phyloP scores from a whole-genome alignment of 768 basidiomycete genomes.

The Erythrobasidium yunnanense region DNA sequence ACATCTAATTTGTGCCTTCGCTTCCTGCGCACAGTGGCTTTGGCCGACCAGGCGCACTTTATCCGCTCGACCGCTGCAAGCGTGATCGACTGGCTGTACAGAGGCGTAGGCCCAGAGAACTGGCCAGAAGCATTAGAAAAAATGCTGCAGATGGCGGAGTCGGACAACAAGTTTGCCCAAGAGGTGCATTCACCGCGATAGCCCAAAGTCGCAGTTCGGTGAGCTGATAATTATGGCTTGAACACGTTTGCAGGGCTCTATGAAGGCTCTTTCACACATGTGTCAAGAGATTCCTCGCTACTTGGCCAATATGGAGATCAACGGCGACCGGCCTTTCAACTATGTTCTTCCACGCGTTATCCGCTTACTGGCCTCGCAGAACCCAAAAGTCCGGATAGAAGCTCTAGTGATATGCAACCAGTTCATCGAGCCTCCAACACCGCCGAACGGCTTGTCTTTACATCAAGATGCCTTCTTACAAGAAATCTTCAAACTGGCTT shows the following conservation, averaged over 20 bases:
- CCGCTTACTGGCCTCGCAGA: conserved; percentile 68
- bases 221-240: neutral
- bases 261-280: conserved; percentile 23
- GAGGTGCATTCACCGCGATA: conserved; percentile 53
- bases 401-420: conserved; percentile 89
- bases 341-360: conserved; percentile 96
- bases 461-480: conserved; percentile 91
- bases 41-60: conserved; percentile 23
- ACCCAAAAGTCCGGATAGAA: conserved; percentile 80
- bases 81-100: conserved; percentile 50
- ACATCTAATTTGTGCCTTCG: no score
- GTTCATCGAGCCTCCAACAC: conserved; percentile 57
- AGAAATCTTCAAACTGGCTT: conserved; percentile 84
- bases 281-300: conserved; percentile 24
- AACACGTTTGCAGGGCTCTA: neutral
- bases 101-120: conserved; percentile 73
- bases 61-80: conserved; percentile 21
- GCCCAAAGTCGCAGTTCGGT: no score
- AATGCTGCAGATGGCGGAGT: conserved; percentile 69
- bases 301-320: conserved; percentile 60
- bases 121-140: conserved; percentile 92
- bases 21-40: no score
- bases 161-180: conserved; percentile 61
- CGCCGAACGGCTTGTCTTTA: conserved; percentile 65
- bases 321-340: conserved; percentile 83